Evolutionary conservation across 2,329 filamentous ascomycete species (phyloP).

Genomic region (Epichloe bromicola): DNA sequence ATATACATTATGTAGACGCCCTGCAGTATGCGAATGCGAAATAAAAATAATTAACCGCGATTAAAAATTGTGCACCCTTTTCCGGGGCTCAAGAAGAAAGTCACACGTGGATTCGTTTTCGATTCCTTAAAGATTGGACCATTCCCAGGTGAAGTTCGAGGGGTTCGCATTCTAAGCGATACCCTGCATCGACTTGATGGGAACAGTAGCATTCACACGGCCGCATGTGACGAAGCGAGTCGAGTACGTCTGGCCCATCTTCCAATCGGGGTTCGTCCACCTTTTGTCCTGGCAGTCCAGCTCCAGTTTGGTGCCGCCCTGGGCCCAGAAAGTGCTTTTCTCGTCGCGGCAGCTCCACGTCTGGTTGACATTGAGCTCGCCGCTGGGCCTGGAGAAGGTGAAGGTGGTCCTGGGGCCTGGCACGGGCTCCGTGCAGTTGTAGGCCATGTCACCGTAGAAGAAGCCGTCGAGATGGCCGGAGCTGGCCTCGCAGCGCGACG

Average conservation of each 20-base stretch:
- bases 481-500: slow-evolving; percentile 24
- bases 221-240: slow-evolving; percentile 16
- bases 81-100: neutral
- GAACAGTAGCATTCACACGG: slow-evolving; percentile 12
- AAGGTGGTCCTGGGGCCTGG: slow-evolving; percentile 24
- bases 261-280: slow-evolving; percentile 20
- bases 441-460: slow-evolving; percentile 34
- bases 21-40: neutral
- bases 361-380: slow-evolving; percentile 31
- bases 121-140: neutral
- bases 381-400: slow-evolving; percentile 24
- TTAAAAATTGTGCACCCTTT: neutral
- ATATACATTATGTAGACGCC: slow-evolving; percentile 3
- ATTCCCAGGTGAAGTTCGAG: neutral
- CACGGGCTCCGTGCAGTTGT: slow-evolving; percentile 27
- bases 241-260: slow-evolving; percentile 19
- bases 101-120: neutral
- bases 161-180: slow-evolving; percentile 11
- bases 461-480: slow-evolving; percentile 33
- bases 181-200: slow-evolving; percentile 15
- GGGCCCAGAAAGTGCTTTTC: slow-evolving; percentile 16
- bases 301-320: slow-evolving; percentile 14
- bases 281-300: slow-evolving; percentile 16
- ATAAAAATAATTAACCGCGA: neutral
- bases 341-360: slow-evolving; percentile 35